Evolutionary conservation across 2,329 filamentous ascomycete genomes (phyloP).

Genomic region (Arthrobotrys iridis): DNA sequence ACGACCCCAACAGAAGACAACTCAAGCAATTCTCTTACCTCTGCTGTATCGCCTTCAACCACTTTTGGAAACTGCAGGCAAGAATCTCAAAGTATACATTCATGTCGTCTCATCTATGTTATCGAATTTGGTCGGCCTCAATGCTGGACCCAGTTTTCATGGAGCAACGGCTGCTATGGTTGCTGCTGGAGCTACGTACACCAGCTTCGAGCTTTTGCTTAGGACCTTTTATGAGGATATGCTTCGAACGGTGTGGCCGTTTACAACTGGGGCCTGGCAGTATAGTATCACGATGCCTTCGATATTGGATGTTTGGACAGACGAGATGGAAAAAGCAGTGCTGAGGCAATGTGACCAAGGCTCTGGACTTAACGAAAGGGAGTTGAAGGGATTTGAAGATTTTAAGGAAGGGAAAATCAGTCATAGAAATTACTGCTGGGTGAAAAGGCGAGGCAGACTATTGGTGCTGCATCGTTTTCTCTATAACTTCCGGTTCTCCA

Average conservation of each 20-base stretch:
- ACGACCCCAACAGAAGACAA: not conserved
- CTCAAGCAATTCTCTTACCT: not conserved
- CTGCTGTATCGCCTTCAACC: not conserved
- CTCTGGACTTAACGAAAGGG: not conserved
- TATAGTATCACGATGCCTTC: not conserved
- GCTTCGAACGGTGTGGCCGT: slow-evolving; percentile 14
- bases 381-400: not conserved
- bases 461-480: not conserved
- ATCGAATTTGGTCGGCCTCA: too few relatives aligned
- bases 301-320: not conserved
- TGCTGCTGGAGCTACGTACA: not conserved
- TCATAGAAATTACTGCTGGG: not conserved
- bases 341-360: not conserved
- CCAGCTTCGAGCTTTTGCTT: not conserved
- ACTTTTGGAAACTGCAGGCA: not conserved
- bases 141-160: not conserved
- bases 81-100: slow-evolving; percentile 7
- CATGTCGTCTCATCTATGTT: not conserved
- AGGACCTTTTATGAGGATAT: slow-evolving; percentile 8
- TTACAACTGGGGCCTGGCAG: slow-evolving; percentile 20
- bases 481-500: too few relatives aligned
- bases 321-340: not conserved
- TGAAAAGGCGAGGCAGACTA: not conserved
- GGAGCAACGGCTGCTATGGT: not conserved
- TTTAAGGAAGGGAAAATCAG: not conserved